phyloP scores from a whole-genome alignment of 1,284 basidiomycete species.

The Mycosarcoma maydis region DNA sequence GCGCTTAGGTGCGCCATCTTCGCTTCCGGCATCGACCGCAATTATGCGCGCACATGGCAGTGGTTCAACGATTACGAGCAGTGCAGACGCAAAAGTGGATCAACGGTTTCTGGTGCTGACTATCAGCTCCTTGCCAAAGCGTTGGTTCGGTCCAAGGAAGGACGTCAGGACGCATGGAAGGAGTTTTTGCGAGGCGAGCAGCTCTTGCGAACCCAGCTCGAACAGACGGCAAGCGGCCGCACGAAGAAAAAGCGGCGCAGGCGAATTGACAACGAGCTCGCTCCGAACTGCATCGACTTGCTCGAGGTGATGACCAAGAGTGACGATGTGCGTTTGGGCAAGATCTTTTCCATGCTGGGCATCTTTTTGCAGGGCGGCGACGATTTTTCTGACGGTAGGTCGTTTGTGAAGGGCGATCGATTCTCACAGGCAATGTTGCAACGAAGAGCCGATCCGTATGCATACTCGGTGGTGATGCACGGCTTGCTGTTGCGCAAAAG shows the following conservation, averaged over 20 bases:
- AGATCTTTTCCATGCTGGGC: constrained; percentile 16
- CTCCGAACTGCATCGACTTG: constrained; percentile 6
- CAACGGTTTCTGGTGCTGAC: constrained; percentile 8
- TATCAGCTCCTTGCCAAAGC: constrained; percentile 25
- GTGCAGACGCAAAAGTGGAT: background rate
- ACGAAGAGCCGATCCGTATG: constrained; percentile 7
- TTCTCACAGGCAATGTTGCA: constrained; percentile 6
- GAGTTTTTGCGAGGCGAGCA: constrained; percentile 17
- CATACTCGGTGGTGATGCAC: constrained; percentile 35
- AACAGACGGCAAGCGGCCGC: no score
- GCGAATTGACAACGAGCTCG: background rate
- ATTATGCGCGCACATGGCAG: constrained; percentile 7
- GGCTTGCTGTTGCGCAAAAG: constrained; percentile 12
- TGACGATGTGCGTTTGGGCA: constrained; percentile 5
- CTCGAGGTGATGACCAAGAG: constrained; percentile 19
- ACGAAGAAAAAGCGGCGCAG: background rate
- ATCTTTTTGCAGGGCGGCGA: constrained; percentile 1
- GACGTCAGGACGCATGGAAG: constrained; percentile 13
- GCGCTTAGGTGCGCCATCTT: constrained; percentile 18
- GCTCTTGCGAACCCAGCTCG: background rate
- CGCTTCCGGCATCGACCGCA: constrained; percentile 15
- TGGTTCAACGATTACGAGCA: constrained; percentile 17
- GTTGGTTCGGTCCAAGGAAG: constrained; percentile 14
- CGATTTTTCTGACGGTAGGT: background rate
- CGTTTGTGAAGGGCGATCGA: background rate